Percentiles rank a stretch among this genome's conserved stretches.
These are phyloP conservation scores for Lagenaria siceraria DNA, from an alignment of 306 rosid genomes.

Conservation along the genomic window DNA sequence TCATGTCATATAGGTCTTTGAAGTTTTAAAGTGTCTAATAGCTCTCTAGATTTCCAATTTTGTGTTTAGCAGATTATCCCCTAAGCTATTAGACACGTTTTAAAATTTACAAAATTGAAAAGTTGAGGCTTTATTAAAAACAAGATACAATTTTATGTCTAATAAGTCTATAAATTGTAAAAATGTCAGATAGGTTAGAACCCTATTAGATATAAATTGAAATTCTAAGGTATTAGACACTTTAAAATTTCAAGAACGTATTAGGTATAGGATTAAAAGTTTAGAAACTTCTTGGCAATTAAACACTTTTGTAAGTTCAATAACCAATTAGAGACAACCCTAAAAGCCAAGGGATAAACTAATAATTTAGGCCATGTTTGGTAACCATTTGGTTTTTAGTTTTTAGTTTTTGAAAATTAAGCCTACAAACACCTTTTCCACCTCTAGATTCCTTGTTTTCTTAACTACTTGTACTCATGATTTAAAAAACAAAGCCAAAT, in stretches of 20 bases:
- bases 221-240: not conserved
- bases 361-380: no score
- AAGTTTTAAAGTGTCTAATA: not conserved
- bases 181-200: not conserved
- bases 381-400: no score
- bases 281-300: not conserved
- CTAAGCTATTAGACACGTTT: not conserved
- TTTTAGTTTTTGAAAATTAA: no score
- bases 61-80: not conserved
- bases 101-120: not conserved
- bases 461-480: no score
- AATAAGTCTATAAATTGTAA: not conserved
- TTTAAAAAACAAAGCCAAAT: no score
- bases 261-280: not conserved
- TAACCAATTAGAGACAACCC: no score
- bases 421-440: no score
- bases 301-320: not conserved
- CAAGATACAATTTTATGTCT: not conserved
- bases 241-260: not conserved
- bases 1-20: not conserved
- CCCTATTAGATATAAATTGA: not conserved
- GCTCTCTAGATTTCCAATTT: no score
- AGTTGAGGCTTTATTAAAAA: no score
- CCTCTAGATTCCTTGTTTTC: no score
- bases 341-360: no score